Conservation (phyloP, 306 rosid genomes). For the Cicer arietinum region DNA sequence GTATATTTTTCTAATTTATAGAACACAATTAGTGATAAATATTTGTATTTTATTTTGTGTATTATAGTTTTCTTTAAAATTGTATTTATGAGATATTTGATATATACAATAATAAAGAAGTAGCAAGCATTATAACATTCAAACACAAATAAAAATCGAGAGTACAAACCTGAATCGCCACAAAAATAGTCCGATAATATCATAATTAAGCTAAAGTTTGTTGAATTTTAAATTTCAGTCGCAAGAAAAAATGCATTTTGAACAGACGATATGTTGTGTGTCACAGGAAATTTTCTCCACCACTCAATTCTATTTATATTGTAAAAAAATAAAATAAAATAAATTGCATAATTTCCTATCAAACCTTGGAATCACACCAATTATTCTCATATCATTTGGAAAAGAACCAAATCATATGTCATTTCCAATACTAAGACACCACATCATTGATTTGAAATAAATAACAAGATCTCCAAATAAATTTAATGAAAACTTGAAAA, state of each 20-base stretch:
- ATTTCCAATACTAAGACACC: neutral
- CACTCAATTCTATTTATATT: slow-evolving; percentile 11
- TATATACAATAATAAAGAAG: too few relatives aligned
- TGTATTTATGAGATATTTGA: too few relatives aligned
- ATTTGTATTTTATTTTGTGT: too few relatives aligned
- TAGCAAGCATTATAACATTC: too few relatives aligned
- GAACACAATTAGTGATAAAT: too few relatives aligned
- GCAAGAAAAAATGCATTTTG: neutral
- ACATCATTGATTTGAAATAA: slow-evolving; percentile 3
- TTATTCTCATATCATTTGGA: slow-evolving; percentile 12
- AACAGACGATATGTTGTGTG: neutral
- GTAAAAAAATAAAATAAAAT: neutral
- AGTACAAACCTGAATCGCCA: too few relatives aligned
- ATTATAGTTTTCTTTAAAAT: too few relatives aligned
- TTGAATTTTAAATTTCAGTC: neutral
- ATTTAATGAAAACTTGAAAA: neutral
- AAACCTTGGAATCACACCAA: neutral
- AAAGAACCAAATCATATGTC: slow-evolving; percentile 1
- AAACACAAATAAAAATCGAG: too few relatives aligned
- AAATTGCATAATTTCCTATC: neutral
- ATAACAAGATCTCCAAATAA: slow-evolving; percentile 22
- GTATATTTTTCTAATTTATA: too few relatives aligned
- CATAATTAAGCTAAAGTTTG: too few relatives aligned
- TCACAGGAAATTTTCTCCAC: neutral
- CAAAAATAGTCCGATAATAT: too few relatives aligned